Evolutionary conservation across 345 rosid species (phyloP).

Genomic region (Lepidium didymum): DNA sequence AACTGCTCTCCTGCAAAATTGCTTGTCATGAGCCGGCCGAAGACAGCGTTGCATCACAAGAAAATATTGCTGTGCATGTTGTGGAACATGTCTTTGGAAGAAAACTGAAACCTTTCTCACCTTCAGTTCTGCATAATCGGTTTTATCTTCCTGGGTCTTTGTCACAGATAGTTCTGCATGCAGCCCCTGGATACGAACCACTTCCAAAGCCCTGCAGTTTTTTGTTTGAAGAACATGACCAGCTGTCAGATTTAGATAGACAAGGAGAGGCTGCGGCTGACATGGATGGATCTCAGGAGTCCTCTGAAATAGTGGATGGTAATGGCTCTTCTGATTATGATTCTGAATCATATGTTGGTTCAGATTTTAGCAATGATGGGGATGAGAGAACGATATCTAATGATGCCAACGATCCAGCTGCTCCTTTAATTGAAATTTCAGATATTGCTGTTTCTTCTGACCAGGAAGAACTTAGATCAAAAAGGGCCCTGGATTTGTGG

Average conservation of each 20-base stretch:
- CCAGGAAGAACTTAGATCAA: conserved; percentile 55
- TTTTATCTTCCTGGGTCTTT: conserved; percentile 95
- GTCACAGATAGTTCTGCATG: conserved; percentile 94
- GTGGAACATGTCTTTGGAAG: conserved; percentile 52
- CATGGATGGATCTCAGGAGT: conserved; percentile 31
- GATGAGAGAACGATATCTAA: conserved; percentile 40
- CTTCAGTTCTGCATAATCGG: conserved; percentile 42
- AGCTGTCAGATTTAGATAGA: conserved; percentile 29
- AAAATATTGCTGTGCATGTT: conserved; percentile 36
- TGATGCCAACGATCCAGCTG: conserved; percentile 36
- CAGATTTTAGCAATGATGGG: conserved; percentile 34
- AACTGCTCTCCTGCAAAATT: conserved; percentile 37
- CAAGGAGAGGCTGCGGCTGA: conserved; percentile 26
- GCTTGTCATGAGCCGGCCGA: conserved; percentile 35
- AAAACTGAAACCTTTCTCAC: conserved; percentile 37
- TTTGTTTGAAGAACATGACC: conserved; percentile 38
- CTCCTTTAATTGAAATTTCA: conserved; percentile 75
- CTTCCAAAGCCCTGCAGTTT: conserved; percentile 88
- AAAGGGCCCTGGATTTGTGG: conserved; percentile 73
- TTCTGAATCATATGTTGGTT: conserved; percentile 50
- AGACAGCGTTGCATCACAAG: conserved; percentile 35
- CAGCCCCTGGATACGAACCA: conserved; percentile 99
- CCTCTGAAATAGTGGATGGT: conserved; percentile 54
- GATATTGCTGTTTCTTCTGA: conserved; percentile 38
- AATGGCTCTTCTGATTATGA: conserved; percentile 64